A percentile compares a stretch with the other conserved stretches of the same genome.
These are phyloP conservation scores for Xylaria flabelliformis DNA, from an alignment of 495 filamentous ascomycete genomes.

Conservation along the genomic window DNA sequence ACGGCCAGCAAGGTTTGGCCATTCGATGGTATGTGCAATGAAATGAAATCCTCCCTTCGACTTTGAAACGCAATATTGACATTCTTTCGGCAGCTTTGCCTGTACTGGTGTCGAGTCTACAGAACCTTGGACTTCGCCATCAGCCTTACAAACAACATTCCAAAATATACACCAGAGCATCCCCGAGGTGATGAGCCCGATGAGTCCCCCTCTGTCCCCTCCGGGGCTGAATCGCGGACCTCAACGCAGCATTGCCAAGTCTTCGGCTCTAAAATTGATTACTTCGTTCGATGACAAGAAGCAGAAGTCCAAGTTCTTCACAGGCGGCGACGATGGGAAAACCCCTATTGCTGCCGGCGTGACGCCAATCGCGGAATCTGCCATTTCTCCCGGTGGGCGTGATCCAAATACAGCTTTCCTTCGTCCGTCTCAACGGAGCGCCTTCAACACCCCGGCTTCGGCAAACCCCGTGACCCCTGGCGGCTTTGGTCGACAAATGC, in stretches of 20 bases:
- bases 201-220: conserved; percentile 66
- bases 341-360: conserved; percentile 79
- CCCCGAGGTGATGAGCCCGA: conserved; percentile 60
- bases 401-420: conserved; percentile 71
- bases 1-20: conserved; percentile 86
- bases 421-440: conserved; percentile 62
- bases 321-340: conserved; percentile 67
- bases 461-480: conserved; percentile 77
- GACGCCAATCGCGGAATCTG: conserved; percentile 93
- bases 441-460: conserved; percentile 70
- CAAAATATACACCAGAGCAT: conserved; percentile 54
- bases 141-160: conserved; percentile 71
- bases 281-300: conserved; percentile 79
- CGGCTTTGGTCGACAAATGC: conserved; percentile 68
- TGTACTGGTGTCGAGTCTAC: conserved; percentile 76
- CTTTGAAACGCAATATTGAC: conserved; percentile 13
- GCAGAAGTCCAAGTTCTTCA: conserved; percentile 71
- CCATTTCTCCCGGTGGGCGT: conserved; percentile 73
- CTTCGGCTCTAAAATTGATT: conserved; percentile 88
- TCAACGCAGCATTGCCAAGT: conserved; percentile 70
- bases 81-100: conserved; percentile 62
- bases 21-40: conserved; percentile 73
- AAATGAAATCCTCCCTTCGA: neutral
- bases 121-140: conserved; percentile 85
- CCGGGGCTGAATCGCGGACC: conserved; percentile 56